Evolutionary conservation across 2,329 filamentous ascomycete species (phyloP).

Genomic region (Diaporthe longicolla): DNA sequence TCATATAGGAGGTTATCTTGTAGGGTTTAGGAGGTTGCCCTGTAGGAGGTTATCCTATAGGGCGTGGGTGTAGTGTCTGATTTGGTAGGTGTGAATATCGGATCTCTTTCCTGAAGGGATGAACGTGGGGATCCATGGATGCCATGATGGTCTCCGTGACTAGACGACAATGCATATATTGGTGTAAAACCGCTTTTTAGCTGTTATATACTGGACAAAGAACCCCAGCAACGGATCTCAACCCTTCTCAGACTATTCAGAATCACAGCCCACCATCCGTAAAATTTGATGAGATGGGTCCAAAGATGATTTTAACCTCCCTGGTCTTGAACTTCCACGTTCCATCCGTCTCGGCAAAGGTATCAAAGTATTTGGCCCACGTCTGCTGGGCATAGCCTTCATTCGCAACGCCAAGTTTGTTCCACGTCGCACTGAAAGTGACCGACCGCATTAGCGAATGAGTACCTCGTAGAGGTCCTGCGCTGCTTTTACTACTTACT

Average conservation of each 20-base stretch:
- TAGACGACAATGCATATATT: not conserved
- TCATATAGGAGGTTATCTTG: too few species aligned
- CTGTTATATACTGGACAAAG: not conserved
- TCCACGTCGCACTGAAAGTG: not conserved
- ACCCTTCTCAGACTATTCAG: not conserved
- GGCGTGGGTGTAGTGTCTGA: too few species aligned
- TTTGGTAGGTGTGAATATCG: too few species aligned
- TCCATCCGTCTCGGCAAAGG: not conserved
- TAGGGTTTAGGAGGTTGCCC: too few species aligned
- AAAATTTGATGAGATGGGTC: not conserved
- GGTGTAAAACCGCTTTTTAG: not conserved
- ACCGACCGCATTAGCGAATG: not conserved
- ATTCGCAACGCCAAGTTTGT: slow-evolving; percentile 7
- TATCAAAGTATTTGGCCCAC: slow-evolving; percentile 17
- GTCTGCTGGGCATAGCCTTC: slow-evolving; percentile 6
- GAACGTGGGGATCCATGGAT: too few species aligned
- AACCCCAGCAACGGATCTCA: not conserved
- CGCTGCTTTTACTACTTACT: not conserved
- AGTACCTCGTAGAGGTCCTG: not conserved
- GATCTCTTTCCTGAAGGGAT: too few species aligned
- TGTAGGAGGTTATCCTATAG: too few species aligned
- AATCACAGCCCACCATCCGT: not conserved
- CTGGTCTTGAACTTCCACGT: slow-evolving; percentile 24
- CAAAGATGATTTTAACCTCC: not conserved
- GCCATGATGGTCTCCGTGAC: not conserved